Conservation (phyloP, 169 alveolate species). For the Eimeria maxima region DNA sequence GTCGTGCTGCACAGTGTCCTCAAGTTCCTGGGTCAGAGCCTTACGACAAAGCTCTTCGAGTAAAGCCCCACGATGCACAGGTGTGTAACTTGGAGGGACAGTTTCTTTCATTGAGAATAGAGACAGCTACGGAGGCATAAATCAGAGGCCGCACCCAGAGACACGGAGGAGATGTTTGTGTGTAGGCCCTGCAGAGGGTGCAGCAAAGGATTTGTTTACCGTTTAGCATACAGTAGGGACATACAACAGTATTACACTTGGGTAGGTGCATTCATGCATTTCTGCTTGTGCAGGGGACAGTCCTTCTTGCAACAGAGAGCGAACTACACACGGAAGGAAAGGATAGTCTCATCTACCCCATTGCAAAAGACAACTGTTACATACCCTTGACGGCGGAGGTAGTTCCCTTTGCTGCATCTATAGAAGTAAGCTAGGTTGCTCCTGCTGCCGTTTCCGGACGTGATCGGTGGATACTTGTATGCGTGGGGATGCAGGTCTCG, state of each 20-base stretch:
- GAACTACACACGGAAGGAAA: conserved; percentile 71
- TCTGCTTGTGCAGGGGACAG: conserved; percentile 26
- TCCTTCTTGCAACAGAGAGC: conserved; percentile 58
- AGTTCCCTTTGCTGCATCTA: conserved; percentile 25
- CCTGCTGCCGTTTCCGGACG: background rate
- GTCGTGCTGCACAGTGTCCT: too few species aligned
- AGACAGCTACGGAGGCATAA: background rate
- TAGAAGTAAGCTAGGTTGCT: background rate
- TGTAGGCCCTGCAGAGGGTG: background rate
- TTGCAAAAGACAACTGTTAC: conserved; percentile 62
- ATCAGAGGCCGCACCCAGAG: background rate
- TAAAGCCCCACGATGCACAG: background rate
- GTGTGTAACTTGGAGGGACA: background rate
- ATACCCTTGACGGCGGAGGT: conserved; percentile 46
- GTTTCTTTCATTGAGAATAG: background rate
- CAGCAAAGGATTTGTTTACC: background rate
- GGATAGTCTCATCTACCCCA: conserved; percentile 57
- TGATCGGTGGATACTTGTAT: background rate
- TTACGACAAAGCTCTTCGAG: conserved; percentile 28
- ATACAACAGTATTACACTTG: background rate
- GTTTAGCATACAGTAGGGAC: background rate
- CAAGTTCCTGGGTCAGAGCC: too few species aligned
- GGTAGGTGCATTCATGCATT: background rate
- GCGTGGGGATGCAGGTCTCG: background rate
- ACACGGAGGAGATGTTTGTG: background rate